These are phyloP conservation scores for Arctium minus DNA, from an alignment of 129 eudicot species.

Conservation along the genomic window DNA sequence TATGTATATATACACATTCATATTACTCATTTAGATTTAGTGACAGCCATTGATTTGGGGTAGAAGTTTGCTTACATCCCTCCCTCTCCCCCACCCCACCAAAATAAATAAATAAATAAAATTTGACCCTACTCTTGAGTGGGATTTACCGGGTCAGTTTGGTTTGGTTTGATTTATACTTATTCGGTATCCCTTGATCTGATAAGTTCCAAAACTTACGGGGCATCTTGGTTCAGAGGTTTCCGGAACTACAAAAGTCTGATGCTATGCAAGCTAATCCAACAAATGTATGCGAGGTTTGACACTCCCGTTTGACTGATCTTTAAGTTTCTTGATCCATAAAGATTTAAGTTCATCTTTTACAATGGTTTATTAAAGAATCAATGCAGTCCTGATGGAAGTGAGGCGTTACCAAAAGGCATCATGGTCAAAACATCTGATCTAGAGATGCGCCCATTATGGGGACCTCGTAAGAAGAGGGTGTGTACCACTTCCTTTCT, in stretches of 20 bases:
- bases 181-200: slow-evolving; percentile 14
- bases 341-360: background rate
- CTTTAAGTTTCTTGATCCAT: slow-evolving; percentile 2
- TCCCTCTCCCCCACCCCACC: background rate
- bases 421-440: slow-evolving; percentile 64
- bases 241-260: slow-evolving; percentile 30
- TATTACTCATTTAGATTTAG: slow-evolving; percentile 1
- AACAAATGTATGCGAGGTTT: slow-evolving; percentile 55
- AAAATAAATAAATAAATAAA: too few species aligned
- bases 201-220: slow-evolving; percentile 26
- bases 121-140: background rate
- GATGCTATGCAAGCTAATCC: slow-evolving; percentile 19
- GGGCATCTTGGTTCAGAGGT: slow-evolving; percentile 40
- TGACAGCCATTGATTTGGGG: background rate
- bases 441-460: slow-evolving; percentile 75
- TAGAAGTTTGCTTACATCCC: background rate
- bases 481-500: slow-evolving; percentile 19
- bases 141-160: background rate
- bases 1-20: background rate
- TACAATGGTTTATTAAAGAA: slow-evolving; percentile 27
- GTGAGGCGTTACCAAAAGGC: slow-evolving; percentile 73
- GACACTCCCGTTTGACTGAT: background rate
- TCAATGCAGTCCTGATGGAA: slow-evolving; percentile 63
- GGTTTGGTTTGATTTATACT: background rate
- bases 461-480: slow-evolving; percentile 55